A percentile compares a stretch with the other conserved stretches of the same genome.
Evolutionary conservation across 345 rosid genomes (phyloP).

Genomic region (Lepidium sativum): DNA sequence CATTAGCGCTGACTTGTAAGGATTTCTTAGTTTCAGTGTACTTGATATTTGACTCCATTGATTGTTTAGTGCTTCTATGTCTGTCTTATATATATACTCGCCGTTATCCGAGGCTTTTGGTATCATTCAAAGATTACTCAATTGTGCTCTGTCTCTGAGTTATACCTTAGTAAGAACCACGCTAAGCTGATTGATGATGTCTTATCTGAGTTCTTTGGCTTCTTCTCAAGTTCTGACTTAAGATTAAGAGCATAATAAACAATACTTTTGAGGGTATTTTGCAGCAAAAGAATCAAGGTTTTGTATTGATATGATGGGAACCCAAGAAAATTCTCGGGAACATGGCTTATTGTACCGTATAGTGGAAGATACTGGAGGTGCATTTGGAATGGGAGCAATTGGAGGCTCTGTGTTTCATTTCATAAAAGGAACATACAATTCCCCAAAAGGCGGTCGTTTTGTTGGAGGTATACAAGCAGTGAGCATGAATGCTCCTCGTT

Average conservation of each 20-base stretch:
- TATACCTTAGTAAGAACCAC: neutral
- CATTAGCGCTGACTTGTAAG: neutral
- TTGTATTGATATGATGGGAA: slow-evolving; percentile 34
- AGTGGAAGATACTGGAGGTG: slow-evolving; percentile 44
- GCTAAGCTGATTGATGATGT: neutral
- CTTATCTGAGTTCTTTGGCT: neutral
- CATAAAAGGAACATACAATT: slow-evolving; percentile 46
- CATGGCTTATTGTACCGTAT: slow-evolving; percentile 45
- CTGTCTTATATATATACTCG: neutral
- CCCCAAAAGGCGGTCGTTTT: slow-evolving; percentile 47
- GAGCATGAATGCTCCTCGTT: slow-evolving; percentile 70
- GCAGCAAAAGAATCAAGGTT: neutral
- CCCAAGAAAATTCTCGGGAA: slow-evolving; percentile 49
- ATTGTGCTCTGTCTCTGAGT: neutral
- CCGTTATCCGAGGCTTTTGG: neutral
- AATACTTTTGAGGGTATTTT: neutral
- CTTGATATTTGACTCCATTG: neutral
- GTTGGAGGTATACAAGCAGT: slow-evolving; percentile 61
- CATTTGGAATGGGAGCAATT: slow-evolving; percentile 62
- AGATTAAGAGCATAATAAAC: neutral
- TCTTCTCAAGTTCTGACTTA: neutral
- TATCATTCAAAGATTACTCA: too few relatives aligned
- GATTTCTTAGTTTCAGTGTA: neutral
- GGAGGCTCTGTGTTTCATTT: slow-evolving; percentile 69
- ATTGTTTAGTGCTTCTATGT: neutral